phyloP scores from a whole-genome alignment of 2,329 filamentous ascomycete species.

The Didymosphaeria variabile region DNA sequence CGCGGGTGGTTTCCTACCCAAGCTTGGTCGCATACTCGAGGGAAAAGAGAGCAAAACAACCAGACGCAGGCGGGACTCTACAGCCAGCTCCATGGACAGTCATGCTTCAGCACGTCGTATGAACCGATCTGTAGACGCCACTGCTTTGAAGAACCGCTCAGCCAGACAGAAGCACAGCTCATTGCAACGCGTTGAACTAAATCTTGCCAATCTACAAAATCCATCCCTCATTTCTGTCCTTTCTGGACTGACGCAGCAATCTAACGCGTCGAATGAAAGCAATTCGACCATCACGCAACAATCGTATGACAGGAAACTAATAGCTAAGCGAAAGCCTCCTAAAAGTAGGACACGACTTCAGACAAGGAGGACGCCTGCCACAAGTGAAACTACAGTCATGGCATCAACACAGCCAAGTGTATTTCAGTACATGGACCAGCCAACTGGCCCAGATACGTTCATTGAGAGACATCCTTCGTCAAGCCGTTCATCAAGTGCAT shows the following conservation, averaged over 20 bases:
- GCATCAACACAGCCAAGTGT: slow-evolving; percentile 34
- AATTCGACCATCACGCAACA: slow-evolving; percentile 57
- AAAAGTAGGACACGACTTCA: slow-evolving; percentile 28
- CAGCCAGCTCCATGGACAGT: slow-evolving; percentile 29
- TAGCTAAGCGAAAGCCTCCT: slow-evolving; percentile 33
- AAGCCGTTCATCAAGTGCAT: slow-evolving; percentile 30
- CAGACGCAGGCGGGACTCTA: slow-evolving; percentile 34
- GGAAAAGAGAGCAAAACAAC: slow-evolving; percentile 38
- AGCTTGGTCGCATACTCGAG: slow-evolving; percentile 53
- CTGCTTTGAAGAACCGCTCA: slow-evolving; percentile 35
- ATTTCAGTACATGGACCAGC: slow-evolving; percentile 40
- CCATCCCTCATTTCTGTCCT: slow-evolving; percentile 54
- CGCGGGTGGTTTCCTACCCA: slow-evolving; percentile 47
- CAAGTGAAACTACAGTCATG: slow-evolving; percentile 24
- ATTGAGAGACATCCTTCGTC: slow-evolving; percentile 20
- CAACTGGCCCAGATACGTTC: slow-evolving; percentile 21
- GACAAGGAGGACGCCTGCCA: slow-evolving; percentile 21
- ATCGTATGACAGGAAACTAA: slow-evolving; percentile 48
- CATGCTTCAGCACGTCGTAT: slow-evolving; percentile 21
- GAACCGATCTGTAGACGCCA: slow-evolving; percentile 32
- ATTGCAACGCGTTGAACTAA: slow-evolving; percentile 42
- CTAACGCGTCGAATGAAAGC: slow-evolving; percentile 55
- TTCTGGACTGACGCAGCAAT: slow-evolving; percentile 53
- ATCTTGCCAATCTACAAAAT: slow-evolving; percentile 45
- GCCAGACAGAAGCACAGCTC: slow-evolving; percentile 45